Base-by-base conservation (phyloP, 2,329 filamentous ascomycete species). In the Venturia effusa region DNA sequence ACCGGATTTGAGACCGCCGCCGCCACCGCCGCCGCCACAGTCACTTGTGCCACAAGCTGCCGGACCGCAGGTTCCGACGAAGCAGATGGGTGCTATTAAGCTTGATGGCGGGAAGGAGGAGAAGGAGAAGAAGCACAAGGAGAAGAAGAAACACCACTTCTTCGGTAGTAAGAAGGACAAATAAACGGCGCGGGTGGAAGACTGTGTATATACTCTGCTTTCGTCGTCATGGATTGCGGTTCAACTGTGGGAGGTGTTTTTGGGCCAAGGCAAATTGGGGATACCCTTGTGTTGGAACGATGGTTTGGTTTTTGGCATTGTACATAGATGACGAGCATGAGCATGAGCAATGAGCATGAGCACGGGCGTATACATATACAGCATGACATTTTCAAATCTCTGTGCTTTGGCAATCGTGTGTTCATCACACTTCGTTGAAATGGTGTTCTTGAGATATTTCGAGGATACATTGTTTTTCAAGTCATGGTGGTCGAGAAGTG, bases 81-180 rank as follows among this genome's bases (percentile, higher is more conserved):
- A 80, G 66, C 79, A 80, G 34, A 83, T 88, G 79, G 77, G 75
- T 19, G 79, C 75, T 45, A 83, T 88, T 80, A 80, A 77, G 43
- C 71, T 87, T 41, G 75, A 71, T 64, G 70, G 66, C 6, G 34
- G 32, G 27, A 59, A 62, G 39, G 66, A 84, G 69, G 88, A 88
- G 73, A 76, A 78, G 59, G 73, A 74, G 64, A 68, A 71, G 78
- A 70, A 68, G 59, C 70, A 76, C 41, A 80, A 82, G 69, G 80
- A 80, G 64, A 77, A 80, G 74, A 85, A 85, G 76, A 83, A 83
- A 66, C 79, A 83, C 70, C 80, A 63, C 19, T 63, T 63, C 32
- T 63, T 63, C 32, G 61, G 61, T 19, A 51, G 41, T 13, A 63
- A 63, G 61, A 63, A 63, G 61, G 32, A 60, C 4, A 59, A 59